These are phyloP conservation scores for Dioszegia crocea DNA, from an alignment of 768 basidiomycete species.

Conservation along the genomic window DNA sequence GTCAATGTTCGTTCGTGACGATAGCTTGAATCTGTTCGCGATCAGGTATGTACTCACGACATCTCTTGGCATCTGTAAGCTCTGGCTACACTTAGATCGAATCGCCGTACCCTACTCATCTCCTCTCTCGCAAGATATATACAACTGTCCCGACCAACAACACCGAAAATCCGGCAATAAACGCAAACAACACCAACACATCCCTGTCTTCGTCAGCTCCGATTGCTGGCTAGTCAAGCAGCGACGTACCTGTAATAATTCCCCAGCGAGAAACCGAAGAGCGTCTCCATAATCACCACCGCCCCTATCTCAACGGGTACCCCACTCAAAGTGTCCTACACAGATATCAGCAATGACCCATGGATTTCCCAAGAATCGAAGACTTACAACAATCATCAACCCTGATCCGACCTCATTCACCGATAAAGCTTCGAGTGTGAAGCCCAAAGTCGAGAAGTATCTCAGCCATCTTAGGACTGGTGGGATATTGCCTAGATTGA, in stretches of 20 bases:
- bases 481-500: conserved; percentile 77
- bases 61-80: no score
- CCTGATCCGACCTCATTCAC: conserved; percentile 92
- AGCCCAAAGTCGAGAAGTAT: conserved; percentile 62
- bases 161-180: conserved; percentile 72
- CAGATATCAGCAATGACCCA: neutral
- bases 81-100: no score
- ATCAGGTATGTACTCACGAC: no score
- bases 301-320: conserved; percentile 80
- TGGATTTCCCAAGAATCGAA: neutral
- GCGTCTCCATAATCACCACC: conserved; percentile 75
- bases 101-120: no score
- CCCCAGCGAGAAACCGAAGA: conserved; percentile 78
- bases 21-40: no score
- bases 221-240: neutral
- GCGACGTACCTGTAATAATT: conserved; percentile 69
- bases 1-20: no score
- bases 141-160: conserved; percentile 73
- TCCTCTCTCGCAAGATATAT: conserved; percentile 69
- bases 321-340: conserved; percentile 65
- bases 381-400: conserved; percentile 61
- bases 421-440: conserved; percentile 61
- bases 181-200: conserved; percentile 79
- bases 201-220: conserved; percentile 51
- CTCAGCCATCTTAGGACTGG: conserved; percentile 90